Percentiles rank a stretch among this genome's conserved stretches.
Conservation (phyloP, 768 basidiomycete species). For the Suillus discolor region DNA sequence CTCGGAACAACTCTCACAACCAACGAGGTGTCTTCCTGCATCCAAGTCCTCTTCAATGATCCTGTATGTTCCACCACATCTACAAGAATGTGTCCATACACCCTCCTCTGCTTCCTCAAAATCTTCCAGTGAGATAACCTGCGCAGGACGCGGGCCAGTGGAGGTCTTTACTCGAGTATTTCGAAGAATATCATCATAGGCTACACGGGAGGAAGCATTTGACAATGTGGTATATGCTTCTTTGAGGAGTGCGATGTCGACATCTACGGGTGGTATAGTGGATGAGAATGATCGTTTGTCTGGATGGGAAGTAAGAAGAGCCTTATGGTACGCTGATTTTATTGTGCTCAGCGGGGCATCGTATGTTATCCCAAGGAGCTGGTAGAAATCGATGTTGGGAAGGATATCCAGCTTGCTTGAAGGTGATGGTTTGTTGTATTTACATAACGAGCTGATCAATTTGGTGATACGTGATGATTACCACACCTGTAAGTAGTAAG, state of each 20-base stretch:
- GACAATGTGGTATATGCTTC: constrained; percentile 70
- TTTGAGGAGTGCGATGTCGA: constrained; percentile 61
- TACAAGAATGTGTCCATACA: constrained; percentile 62
- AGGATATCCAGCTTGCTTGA: constrained; percentile 18
- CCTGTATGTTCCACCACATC: constrained; percentile 71
- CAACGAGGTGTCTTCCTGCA: constrained; percentile 68
- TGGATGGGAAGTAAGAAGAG: constrained; percentile 67
- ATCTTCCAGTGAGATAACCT: constrained; percentile 77
- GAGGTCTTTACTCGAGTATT: constrained; percentile 14
- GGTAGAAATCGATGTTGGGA: constrained; percentile 54
- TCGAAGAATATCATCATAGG: constrained; percentile 46
- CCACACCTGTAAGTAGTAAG: not conserved
- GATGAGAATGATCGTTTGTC: constrained; percentile 44
- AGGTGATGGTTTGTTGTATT: not conserved
- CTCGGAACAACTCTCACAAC: constrained; percentile 79
- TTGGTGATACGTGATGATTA: not conserved
- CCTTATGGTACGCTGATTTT: constrained; percentile 71
- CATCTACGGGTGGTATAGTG: constrained; percentile 28
- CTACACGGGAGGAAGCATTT: constrained; percentile 45
- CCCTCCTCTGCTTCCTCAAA: constrained; percentile 48
- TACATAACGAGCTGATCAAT: not conserved
- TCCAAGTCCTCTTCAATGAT: constrained; percentile 66
- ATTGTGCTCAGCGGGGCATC: constrained; percentile 56
- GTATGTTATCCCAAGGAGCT: constrained; percentile 52
- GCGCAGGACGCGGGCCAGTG: constrained; percentile 66